Base-by-base conservation (phyloP, 345 rosid species). In the Bruguiera sexangula region DNA sequence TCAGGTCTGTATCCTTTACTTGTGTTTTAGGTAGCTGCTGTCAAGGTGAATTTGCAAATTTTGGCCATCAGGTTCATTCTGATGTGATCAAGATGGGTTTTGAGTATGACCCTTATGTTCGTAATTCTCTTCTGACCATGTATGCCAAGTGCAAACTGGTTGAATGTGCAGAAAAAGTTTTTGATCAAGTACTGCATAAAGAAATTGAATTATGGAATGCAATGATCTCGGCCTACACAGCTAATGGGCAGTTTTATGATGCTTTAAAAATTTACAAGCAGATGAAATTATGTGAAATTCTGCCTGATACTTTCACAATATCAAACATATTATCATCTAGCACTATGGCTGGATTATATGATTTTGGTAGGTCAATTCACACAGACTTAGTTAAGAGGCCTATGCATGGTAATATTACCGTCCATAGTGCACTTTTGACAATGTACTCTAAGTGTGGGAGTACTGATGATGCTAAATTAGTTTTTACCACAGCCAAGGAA, bases 171-270 rank as follows among this genome's bases (percentile, higher is more conserved):
- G 85, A 79, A 75, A 73, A 75, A 61, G 78, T 90, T 73, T 92
- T 89, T 71, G 55, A 72, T 72, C 75, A 74, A 61, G 68, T 81
- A 34, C 43, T 51, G 7, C 80, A 78, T 62, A 87, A 76, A 80
- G 75, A 76, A 76, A 76, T 83, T 80, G 91, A 84, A 69, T 48
- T 79, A 52, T 88, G 95, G 96, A 92, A 90, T 54, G 90, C 90
- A 0, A 84, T 90, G 87, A 76, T 90, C 78, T 87, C 90, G 20
- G 86, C 91, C 70, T 90, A 85, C 74, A 84, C 76, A 31, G 77
- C 69, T 34, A 82, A 85, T 71, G 80, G 79, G 55, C 69, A 18
- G 69, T 62, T 75, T 10, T 39, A 67, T 76, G 77, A 62, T 63
- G 94, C 89, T 55, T 75, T 86, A 61, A 72, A 75, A 61, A 64